These are phyloP conservation scores for Neonectria ditissima DNA, from an alignment of 2,329 filamentous ascomycete species.

Conservation along the genomic window DNA sequence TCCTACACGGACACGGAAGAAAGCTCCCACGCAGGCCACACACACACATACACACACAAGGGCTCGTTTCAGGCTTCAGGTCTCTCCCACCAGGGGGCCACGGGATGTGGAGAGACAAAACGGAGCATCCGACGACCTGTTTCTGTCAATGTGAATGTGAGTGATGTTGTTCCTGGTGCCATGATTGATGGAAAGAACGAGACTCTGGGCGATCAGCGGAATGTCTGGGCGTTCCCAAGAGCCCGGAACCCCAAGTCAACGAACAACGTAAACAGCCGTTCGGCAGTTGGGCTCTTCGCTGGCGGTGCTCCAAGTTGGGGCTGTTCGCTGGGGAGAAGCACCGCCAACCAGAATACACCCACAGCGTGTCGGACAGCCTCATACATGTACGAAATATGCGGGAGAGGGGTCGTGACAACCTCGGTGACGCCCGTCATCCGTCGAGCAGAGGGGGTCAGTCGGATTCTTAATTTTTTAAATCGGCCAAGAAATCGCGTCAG, in stretches of 20 bases:
- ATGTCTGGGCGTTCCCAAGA: not conserved
- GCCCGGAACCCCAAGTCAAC: not conserved
- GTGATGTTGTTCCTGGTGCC: not conserved
- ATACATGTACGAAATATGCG: conserved; percentile 21
- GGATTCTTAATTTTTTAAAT: not conserved
- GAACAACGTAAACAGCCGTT: conserved; percentile 1
- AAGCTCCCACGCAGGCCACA: not conserved
- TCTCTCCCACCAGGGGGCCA: not conserved
- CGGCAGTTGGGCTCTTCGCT: not conserved
- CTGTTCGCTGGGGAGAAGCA: not conserved
- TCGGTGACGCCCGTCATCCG: conserved; percentile 13
- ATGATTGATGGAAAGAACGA: not conserved
- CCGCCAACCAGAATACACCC: conserved; percentile 7
- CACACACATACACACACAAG: conserved; percentile 2
- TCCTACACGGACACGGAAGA: conserved; percentile 5
- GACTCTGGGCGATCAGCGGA: conserved; percentile 4
- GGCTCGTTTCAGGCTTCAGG: conserved; percentile 17
- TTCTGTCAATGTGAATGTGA: not conserved
- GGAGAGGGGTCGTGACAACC: conserved; percentile 14
- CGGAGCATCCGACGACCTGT: not conserved
- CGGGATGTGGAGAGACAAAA: conserved; percentile 17
- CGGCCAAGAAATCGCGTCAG: conserved; percentile 3
- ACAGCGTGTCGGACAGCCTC: conserved; percentile 11
- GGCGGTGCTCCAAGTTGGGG: not conserved
- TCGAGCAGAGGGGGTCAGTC: not conserved